Evolutionary conservation across 2,329 filamentous ascomycete genomes (phyloP), one percentile per base, ranked within the genome.

Genomic region (Trichoderma semiorbis): DNA sequence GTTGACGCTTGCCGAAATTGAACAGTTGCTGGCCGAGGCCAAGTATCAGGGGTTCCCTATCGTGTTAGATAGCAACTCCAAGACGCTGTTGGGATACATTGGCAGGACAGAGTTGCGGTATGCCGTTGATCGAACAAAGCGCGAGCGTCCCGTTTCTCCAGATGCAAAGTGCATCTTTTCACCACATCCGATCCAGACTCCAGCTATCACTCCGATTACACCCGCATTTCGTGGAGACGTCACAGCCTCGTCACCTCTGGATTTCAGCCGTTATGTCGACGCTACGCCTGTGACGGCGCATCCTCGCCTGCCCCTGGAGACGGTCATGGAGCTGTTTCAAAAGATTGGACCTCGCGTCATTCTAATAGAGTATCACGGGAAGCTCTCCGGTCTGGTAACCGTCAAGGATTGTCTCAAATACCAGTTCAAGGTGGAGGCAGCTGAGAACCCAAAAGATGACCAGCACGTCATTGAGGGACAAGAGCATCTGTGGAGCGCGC

Each of bases 361-460:
- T 64, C 86, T 99, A 4, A 92, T 98, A 50, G 96, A 99, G 80
- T 92, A 97, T 79, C 92, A 93, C 72, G 96, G 96, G 16, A 89
- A 89, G 64, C 86, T 99, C 2, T 89, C 88, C 0, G 96, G 96
- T 0, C 86, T 99, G 0, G 93, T 99, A 1, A 99, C 96, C 0
- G 93, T 98, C 74, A 99, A 99, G 81, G 96, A 99, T 80, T 98
- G 96, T 76, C 84, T 99, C 70, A 97, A 96, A 80, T 98, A 97
- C 78, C 95, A 99, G 81, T 97, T 98, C 88, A 97, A 96, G 84
- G 93, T 93, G 1, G 96, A 99, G 81, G 93, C 93, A 10, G 90
- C 92, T 55, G 94, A 96, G 81, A 91, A 93, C 76, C 89, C 89
- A 5, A 87, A 88, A 72, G 86, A 89, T 36, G 89, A 91, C 71